Base-by-base conservation (phyloP, 495 filamentous ascomycete species). In the Penicillium subrubescens region DNA sequence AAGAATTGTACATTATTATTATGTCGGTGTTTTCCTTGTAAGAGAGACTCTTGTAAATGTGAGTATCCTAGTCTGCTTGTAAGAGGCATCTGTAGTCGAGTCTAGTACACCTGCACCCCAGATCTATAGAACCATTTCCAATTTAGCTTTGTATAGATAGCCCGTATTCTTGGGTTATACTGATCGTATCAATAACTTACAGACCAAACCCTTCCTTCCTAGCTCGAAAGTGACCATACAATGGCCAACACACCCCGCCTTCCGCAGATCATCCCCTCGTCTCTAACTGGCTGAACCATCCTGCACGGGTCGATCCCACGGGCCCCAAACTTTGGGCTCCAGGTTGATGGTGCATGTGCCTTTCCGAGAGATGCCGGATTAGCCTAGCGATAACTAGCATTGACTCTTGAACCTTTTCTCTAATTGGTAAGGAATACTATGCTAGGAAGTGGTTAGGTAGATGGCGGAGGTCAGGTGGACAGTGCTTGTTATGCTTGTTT, bases 1-100 rank as follows among this genome's bases (percentile, higher is more conserved):
- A 69, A 67, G 62, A 60, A 71, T 66, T 73, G 69, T 73, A 73
- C 61, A 73, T 67, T 71, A 73, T 27, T 55, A 57, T 53, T 27
- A n/a, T 34, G 21, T 35, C 19, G 25, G 10, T 25, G 14, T 62
- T 8, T 11, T 1, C 2, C n/a, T 34, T 27, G 31, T 33, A 33
- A 33, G 25, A 33, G n/a, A 33, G 27, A 29, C 19, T 25, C 23
- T 31, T 8, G 50, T 44, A 19, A 1, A 3, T 8, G 8, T 44
- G 17, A 8, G 7, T 4, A 1, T 19, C 37, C 3, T 41, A 41
- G 11, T 17, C 37, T 5, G 37, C 37, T 41, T 5, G 39, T 5
- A n/a, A 7, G 0, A n/a, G 15, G 39, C 8, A 39, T 43, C 3
- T 19, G 10, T 37, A 37, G 2, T 37, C 35, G 35, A 37, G 35